phyloP scores from a whole-genome alignment of 2,329 filamentous ascomycete species.

The Penicillium italicum region DNA sequence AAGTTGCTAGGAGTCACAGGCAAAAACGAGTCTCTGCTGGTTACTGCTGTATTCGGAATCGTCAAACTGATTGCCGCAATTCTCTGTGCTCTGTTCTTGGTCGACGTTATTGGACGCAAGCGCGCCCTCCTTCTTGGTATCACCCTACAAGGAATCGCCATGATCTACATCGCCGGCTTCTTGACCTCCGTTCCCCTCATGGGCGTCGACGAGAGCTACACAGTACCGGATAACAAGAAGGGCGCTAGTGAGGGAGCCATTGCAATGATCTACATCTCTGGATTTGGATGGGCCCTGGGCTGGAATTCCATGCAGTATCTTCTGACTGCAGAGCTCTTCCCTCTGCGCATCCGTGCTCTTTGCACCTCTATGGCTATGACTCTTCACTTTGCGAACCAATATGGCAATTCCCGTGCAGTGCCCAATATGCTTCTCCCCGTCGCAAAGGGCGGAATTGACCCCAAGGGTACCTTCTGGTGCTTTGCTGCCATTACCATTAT shows the following conservation, averaged over 20 bases:
- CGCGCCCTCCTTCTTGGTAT: slow-evolving; percentile 61
- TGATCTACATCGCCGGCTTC: slow-evolving; percentile 62
- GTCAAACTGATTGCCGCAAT: slow-evolving; percentile 67
- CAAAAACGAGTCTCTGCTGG: slow-evolving; percentile 64
- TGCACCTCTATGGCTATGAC: slow-evolving; percentile 71
- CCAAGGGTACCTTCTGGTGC: slow-evolving; percentile 72
- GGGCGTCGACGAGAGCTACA: slow-evolving; percentile 47
- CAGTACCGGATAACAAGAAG: slow-evolving; percentile 49
- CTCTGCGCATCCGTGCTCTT: slow-evolving; percentile 67
- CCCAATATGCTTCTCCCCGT: slow-evolving; percentile 65
- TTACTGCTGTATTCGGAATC: slow-evolving; percentile 72
- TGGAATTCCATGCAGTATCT: slow-evolving; percentile 79
- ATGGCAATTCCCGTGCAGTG: slow-evolving; percentile 70
- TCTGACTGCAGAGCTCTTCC: slow-evolving; percentile 73
- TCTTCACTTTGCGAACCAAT: slow-evolving; percentile 75
- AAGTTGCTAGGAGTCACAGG: slow-evolving; percentile 66
- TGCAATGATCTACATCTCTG: slow-evolving; percentile 69
- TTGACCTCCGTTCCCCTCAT: slow-evolving; percentile 60
- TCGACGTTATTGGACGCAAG: slow-evolving; percentile 75
- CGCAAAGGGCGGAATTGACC: slow-evolving; percentile 42
- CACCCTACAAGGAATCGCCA: slow-evolving; percentile 56
- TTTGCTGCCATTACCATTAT: slow-evolving; percentile 66
- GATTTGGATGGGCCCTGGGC: slow-evolving; percentile 65
- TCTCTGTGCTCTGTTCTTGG: slow-evolving; percentile 70
- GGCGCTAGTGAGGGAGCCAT: slow-evolving; percentile 61